Evolutionary conservation across 2,329 filamentous ascomycete genomes (phyloP), one percentile per base, ranked within the genome.

Genomic region (Calonectria hawksworthii): DNA sequence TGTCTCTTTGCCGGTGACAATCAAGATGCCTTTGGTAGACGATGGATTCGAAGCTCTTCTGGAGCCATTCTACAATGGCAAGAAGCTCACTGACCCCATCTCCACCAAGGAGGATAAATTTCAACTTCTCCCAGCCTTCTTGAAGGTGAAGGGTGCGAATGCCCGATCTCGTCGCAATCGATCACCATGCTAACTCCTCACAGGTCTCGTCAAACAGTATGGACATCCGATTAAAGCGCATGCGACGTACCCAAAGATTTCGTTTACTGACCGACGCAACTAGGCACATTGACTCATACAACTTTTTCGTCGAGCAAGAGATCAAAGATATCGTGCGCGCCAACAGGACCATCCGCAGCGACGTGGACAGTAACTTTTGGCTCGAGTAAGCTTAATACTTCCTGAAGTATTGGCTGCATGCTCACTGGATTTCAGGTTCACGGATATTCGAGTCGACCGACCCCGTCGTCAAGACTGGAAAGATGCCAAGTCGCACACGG

Each of bases 271-370:
- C 75, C 38, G 18, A 38, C 14, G 47, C 10, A 54, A 61, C 21
- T 14, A 90, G 89, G 81, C 96, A 98, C 85, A 96, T 98, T 83
- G 98, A 99, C 87, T 99, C 97, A 30, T 99, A 98, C 90, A 98
- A 99, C 87, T 98, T 97, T 87, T 99, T 99, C 81, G 94, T 98
- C 79, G 95, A 99, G 80, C 94, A 98, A 72, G 96, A 99, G 83
- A 93, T 99, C 84, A 98, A 98, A 87, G 96, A 98, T 81, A 99
- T 99, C 80, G 94, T 99, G 78, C 93, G 95, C 83, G 95, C 96
- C 67, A 99, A 98, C 84, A 93, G 94, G 64, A 94, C 93, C 51
- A 94, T 99, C 77, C 92, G 94, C 79, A 98, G 96, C 85, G 96
- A 99, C 88, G 94, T 97, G 59, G 96, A 99, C 82, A 94, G 94